phyloP scores from a whole-genome alignment of 768 basidiomycete genomes.

The Termitomyces sp. region DNA sequence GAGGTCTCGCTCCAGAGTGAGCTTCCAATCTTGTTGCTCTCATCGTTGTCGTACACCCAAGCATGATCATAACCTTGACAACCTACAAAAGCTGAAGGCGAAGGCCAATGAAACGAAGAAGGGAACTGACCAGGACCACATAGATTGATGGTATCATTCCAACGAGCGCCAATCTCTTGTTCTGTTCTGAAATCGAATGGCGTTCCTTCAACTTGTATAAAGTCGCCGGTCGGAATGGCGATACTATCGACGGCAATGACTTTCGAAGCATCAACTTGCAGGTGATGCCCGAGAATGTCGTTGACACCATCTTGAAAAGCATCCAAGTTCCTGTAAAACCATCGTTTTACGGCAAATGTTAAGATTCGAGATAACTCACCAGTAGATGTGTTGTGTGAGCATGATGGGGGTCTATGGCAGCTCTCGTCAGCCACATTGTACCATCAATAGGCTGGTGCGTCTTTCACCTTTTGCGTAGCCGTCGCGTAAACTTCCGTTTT shows the following conservation, averaged over 20 bases:
- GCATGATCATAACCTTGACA: conserved; percentile 48
- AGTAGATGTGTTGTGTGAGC: conserved; percentile 54
- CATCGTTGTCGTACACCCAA: conserved; percentile 43
- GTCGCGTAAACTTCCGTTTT: conserved; percentile 41
- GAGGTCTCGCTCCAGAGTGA: conserved; percentile 46
- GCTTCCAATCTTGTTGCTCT: conserved; percentile 24
- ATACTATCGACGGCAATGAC: conserved; percentile 34
- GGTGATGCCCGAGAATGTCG: conserved; percentile 31
- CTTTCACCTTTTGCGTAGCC: conserved; percentile 37
- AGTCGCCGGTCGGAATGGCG: conserved; percentile 31
- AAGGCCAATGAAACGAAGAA: background rate
- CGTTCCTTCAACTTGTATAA: conserved; percentile 21
- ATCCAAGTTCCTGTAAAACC: conserved; percentile 42
- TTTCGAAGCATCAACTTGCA: conserved; percentile 22
- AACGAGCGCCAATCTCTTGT: conserved; percentile 27
- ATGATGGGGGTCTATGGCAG: conserved; percentile 46
- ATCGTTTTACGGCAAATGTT: background rate
- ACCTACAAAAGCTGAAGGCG: conserved; percentile 19
- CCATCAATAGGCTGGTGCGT: background rate
- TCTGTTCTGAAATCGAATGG: conserved; percentile 40
- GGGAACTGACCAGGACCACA: conserved; percentile 21
- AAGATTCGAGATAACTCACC: conserved; percentile 22
- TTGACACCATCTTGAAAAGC: conserved; percentile 41
- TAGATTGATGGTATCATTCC: conserved; percentile 28
- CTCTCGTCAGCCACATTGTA: background rate